Percentiles rank a stretch among this genome's conserved stretches.
Evolutionary conservation across 208 protist genomes (phyloP).

Genomic region (Spongospora subterranea): DNA sequence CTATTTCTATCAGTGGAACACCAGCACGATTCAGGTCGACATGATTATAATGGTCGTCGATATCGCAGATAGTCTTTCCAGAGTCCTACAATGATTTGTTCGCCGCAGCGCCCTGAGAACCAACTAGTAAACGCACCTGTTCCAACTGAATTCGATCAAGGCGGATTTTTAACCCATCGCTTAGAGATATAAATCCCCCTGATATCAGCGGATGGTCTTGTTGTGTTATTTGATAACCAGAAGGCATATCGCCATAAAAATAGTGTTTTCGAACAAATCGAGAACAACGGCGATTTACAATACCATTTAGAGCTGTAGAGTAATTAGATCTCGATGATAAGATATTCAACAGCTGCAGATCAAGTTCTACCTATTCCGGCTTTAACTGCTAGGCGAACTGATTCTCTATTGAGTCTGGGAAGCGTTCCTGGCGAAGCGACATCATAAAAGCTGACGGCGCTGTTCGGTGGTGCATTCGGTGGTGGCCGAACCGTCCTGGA

Average conservation of each 20-base stretch:
- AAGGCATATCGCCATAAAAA: conserved; percentile 41
- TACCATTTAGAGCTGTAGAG: background rate
- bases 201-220: background rate
- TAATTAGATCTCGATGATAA: background rate
- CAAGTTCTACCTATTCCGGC: background rate
- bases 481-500: background rate
- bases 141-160: conserved; percentile 33
- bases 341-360: background rate
- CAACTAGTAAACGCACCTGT: background rate
- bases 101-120: background rate
- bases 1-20: conserved; percentile 27
- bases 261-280: conserved; percentile 49
- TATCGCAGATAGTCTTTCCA: conserved; percentile 1
- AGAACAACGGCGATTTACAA: background rate
- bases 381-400: conserved; percentile 27
- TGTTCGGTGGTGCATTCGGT: conserved; percentile 19
- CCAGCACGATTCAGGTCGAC: conserved; percentile 50
- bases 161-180: background rate
- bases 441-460: conserved; percentile 2
- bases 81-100: background rate
- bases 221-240: conserved; percentile 34
- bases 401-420: background rate
- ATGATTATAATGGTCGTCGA: background rate
- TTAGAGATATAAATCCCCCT: background rate
- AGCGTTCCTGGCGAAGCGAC: background rate